Base-by-base conservation (phyloP, 352 stramenopile genomes). In the Globisporangium spiculum region DNA sequence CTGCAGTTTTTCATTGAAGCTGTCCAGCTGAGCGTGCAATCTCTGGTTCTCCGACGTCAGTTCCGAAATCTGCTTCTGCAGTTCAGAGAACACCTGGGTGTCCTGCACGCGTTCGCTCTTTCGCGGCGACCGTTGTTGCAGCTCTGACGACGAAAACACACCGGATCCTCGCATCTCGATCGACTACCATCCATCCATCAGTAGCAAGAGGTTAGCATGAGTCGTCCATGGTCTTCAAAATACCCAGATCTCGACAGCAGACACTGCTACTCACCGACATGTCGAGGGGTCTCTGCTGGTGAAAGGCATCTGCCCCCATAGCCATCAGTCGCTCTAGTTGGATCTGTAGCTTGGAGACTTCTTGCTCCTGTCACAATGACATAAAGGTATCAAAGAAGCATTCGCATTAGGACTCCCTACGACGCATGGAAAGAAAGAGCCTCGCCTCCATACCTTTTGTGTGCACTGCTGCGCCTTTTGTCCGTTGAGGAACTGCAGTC, bases 401-500 rank as follows among this genome's bases (percentile, higher is more conserved):
- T 57, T 50, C 16, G 50, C 12, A 58, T 36, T 10, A 58, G 12
- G 20, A 30, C 34, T 58, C 4, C 50, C 50, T 18, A n/a, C 55
- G 26, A n/a, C 18, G n/a, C 4, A 12, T 1, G n/a, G 7, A 34
- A 14, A n/a, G 1, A 22, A 6, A 20, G 30, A 9, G 22, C 12
- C 14, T 1, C 12, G 9, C 0, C 14, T 22, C 55, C 57, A 4
- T 27, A 73, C 84, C 78, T 91, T 95, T 26, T 90, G 75, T 22
- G 38, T 60, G 32, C 77, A 75, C 38, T 89, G 73, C 63, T 88
- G 78, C 9, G 75, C 76, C 57, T 81, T 81, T 59, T 95, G 85
- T 0, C 50, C 60, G 32, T 86, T 86, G 14, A 92, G 38, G 36
- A 93, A 92, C 74, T 90, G 82, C 32, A 93, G 72, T 54, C 89